A percentile compares a stretch with the other conserved stretches of the same genome.
phyloP scores from a whole-genome alignment of 768 basidiomycete genomes.

The Collybia mongolica region DNA sequence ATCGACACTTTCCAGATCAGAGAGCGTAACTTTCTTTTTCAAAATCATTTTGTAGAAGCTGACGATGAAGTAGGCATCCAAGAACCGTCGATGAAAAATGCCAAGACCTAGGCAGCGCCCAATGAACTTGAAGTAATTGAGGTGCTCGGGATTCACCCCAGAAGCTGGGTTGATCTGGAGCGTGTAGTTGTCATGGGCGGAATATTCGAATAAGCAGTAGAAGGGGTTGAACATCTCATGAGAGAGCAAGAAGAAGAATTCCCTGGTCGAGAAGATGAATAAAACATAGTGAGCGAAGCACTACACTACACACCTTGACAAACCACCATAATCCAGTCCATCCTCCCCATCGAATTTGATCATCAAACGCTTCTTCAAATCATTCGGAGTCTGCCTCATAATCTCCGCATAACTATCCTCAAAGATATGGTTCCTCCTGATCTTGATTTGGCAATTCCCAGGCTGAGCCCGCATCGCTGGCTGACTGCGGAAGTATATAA shows the following conservation, averaged over 20 bases:
- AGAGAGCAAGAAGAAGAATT: conserved; percentile 99
- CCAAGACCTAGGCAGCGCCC: conserved; percentile 93
- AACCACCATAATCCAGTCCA: conserved; percentile 96
- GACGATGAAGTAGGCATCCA: conserved; percentile 99
- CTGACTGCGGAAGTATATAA: conserved; percentile 99
- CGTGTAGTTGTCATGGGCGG: conserved; percentile 99
- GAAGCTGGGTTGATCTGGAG: conserved; percentile 99
- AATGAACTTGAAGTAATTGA: conserved; percentile 99
- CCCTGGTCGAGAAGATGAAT: conserved; percentile 46
- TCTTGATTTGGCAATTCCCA: conserved; percentile 99
- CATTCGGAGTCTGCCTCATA: conserved; percentile 98
- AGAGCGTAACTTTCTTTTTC: conserved; percentile 93
- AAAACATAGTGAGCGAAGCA: background rate
- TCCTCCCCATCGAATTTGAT: conserved; percentile 99
- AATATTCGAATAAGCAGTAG: conserved; percentile 99
- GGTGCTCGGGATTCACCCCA: conserved; percentile 96
- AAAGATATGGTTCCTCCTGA: conserved; percentile 96
- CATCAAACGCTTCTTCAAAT: conserved; percentile 98
- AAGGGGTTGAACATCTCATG: conserved; percentile 99
- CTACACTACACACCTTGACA: conserved; percentile 70
- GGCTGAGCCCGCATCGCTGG: conserved; percentile 98
- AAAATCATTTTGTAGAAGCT: conserved; percentile 99
- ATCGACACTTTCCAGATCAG: conserved; percentile 96
- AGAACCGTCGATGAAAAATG: conserved; percentile 98
- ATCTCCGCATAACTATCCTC: conserved; percentile 99